These are phyloP conservation scores for Penicillium sp. DNA, from an alignment of 2,329 filamentous ascomycete species.

Conservation along the genomic window DNA sequence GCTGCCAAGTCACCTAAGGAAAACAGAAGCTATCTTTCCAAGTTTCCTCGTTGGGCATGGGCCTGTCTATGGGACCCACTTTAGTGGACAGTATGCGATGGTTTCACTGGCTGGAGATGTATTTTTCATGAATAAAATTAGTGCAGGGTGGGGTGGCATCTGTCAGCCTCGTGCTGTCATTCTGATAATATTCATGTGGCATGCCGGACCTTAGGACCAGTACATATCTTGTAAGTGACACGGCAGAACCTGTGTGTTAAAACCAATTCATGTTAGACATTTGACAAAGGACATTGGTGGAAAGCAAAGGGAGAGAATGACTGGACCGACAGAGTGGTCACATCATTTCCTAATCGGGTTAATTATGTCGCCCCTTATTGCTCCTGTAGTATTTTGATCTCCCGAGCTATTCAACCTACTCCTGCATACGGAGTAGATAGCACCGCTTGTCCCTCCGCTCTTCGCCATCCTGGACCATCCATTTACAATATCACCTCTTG, in stretches of 20 bases:
- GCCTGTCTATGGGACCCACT: constrained; percentile 4
- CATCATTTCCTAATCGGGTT: neutral
- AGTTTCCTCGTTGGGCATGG: constrained; percentile 11
- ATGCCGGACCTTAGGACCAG: neutral
- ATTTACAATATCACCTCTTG: too few relatives aligned
- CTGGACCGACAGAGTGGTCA: neutral
- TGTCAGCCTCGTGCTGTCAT: neutral
- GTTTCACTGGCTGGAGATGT: neutral
- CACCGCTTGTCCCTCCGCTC: too few relatives aligned
- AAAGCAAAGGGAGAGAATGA: neutral
- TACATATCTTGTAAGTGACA: neutral
- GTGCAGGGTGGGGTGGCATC: neutral
- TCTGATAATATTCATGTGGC: neutral
- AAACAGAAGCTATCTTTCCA: constrained; percentile 8
- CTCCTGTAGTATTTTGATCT: neutral
- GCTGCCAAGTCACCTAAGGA: constrained; percentile 9
- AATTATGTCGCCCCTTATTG: neutral
- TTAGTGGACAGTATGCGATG: constrained; percentile 1
- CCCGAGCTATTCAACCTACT: too few relatives aligned
- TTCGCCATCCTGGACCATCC: neutral
- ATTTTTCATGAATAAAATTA: neutral
- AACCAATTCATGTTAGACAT: neutral
- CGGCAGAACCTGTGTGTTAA: neutral
- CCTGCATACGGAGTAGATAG: too few relatives aligned
- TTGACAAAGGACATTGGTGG: neutral